Evolutionary conservation across 2,329 filamentous ascomycete genomes (phyloP), one percentile per base, ranked within the genome.

Genomic region (Claviceps quebecensis): DNA sequence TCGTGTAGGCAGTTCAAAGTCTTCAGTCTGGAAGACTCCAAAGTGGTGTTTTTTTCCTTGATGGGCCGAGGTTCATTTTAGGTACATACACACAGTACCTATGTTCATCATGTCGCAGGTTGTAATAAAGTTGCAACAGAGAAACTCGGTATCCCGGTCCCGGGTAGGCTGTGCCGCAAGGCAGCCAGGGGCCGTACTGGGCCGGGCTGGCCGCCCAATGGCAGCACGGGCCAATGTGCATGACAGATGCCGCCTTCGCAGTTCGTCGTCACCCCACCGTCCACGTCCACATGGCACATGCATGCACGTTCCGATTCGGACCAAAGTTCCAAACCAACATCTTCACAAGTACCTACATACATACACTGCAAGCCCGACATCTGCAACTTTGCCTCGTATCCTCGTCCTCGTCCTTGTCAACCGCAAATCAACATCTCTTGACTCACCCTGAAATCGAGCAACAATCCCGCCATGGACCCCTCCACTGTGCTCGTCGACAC

Each of bases 401-500:
- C 29, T 11, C 9, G 29, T 29, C 29, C 26, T 29, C 26, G 26
- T 29, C 8, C 26, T 29, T 3, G 26, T 29, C 26, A 29, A 29
- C 9, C 29, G 9, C 29, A 34, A 29, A 3, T 34, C 29, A 34
- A 34, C 9, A 34, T 11, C 9, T 34, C 29, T 34, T 34, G 29
- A 34, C 3, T 34, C 29, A 11, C 3, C 29, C 29, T 34, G 29
- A 34, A 34, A 34, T 34, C 29, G 29, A 43, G 23, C 14, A 29
- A 19, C 2, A 45, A 2, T 16, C 14, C 14, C 39, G 63, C 55
- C 57, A 77, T 78, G 75, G 67, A 74, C 49, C 75, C 76, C 60
- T 70, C 72, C 47, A 63, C 75, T 57, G 65, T 78, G 56, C 73
- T 72, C 60, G 71, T 80, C 65, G 78, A 81, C 62, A 70, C 71